These are phyloP conservation scores for Ampelocalamus luodianensis DNA, from an alignment of 176 grass and related monocot genomes.

Conservation along the genomic window DNA sequence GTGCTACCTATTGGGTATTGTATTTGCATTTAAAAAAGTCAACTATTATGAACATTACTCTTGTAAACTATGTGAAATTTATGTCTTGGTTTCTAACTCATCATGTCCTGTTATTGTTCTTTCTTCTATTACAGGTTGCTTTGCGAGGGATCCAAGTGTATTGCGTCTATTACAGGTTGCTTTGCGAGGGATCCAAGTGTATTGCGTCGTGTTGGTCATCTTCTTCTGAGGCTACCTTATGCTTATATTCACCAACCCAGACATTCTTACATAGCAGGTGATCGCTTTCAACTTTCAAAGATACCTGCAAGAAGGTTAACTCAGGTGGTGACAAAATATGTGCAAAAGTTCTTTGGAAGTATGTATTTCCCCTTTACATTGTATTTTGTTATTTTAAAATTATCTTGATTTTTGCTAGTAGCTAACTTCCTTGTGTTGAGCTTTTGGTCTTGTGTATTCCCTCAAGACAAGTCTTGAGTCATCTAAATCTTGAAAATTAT, in stretches of 20 bases:
- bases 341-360: slow-evolving; percentile 96
- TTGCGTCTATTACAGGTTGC: slow-evolving; percentile 75
- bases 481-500: slow-evolving; percentile 78
- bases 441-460: not conserved
- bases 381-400: slow-evolving; percentile 19
- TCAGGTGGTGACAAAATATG: slow-evolving; percentile 85
- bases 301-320: slow-evolving; percentile 77
- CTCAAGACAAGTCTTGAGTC: slow-evolving; percentile 73
- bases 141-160: slow-evolving; percentile 83
- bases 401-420: not conserved
- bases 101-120: not conserved
- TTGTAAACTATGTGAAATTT: no score
- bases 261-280: slow-evolving; percentile 81
- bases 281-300: slow-evolving; percentile 88
- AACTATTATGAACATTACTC: no score
- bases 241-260: slow-evolving; percentile 69
- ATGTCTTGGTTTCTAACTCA: slow-evolving; percentile 11
- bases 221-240: slow-evolving; percentile 79
- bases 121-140: slow-evolving; percentile 67
- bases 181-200: slow-evolving; percentile 89
- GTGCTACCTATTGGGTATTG: no score
- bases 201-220: slow-evolving; percentile 77
- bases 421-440: slow-evolving; percentile 10
- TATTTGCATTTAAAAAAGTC: no score
- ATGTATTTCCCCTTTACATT: slow-evolving; percentile 48